Conservation (phyloP, 208 protist species). For the Naegleria lovaniensis region DNA sequence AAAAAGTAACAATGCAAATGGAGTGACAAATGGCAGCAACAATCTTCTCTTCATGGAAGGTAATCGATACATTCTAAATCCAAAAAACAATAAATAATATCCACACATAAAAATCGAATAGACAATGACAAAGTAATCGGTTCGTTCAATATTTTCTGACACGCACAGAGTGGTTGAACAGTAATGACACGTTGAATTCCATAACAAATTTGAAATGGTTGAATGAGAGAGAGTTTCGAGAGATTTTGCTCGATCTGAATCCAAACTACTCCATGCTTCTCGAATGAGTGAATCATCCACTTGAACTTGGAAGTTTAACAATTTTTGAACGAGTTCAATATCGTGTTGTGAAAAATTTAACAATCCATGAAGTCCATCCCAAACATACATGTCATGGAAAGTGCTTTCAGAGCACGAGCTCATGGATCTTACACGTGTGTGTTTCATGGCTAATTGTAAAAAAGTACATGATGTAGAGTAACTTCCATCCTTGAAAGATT, state of each 20-base stretch:
- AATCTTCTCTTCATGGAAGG: not conserved
- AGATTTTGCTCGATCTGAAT: no score
- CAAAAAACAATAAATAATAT: not conserved
- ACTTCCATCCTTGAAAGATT: not conserved
- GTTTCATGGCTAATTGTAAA: not conserved
- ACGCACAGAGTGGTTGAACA: not conserved
- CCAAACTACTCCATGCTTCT: no score
- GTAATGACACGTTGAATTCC: not conserved
- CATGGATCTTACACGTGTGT: no score
- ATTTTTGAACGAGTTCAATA: no score
- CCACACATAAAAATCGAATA: not conserved
- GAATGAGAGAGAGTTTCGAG: no score
- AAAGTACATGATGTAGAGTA: not conserved
- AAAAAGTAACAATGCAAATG: not conserved
- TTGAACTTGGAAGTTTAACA: no score
- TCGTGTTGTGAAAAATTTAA: not conserved
- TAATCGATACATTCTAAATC: not conserved
- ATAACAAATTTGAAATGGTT: not conserved
- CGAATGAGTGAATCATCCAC: no score
- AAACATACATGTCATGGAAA: not conserved
- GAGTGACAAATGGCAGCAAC: not conserved
- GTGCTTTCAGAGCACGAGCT: not conserved
- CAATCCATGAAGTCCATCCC: not conserved
- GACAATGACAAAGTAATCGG: not conserved
- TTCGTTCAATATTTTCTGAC: not conserved